Evolutionary conservation across 257 asterid species (phyloP).

Genomic region (Avicennia marina): DNA sequence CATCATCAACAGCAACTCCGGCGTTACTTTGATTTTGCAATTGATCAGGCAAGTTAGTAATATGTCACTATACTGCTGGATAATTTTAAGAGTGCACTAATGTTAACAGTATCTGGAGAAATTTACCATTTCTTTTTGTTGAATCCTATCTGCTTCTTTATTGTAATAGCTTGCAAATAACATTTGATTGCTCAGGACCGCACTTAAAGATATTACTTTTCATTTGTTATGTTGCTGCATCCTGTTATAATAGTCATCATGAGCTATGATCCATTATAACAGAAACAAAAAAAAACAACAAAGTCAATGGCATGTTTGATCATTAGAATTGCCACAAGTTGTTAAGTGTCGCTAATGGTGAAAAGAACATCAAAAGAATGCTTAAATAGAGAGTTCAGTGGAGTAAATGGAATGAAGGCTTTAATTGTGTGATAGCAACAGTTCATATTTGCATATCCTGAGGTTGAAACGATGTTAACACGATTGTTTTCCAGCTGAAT

Average conservation of each 20-base stretch:
- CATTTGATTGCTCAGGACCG: slow-evolving; percentile 9
- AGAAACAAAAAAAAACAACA: background rate
- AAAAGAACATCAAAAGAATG: background rate
- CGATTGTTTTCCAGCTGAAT: background rate
- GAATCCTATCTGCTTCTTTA: slow-evolving; percentile 11
- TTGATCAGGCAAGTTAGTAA: slow-evolving; percentile 69
- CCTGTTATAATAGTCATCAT: background rate
- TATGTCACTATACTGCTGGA: slow-evolving; percentile 2
- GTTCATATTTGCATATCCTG: no score
- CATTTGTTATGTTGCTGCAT: background rate
- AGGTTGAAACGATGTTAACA: background rate
- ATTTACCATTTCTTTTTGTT: no score
- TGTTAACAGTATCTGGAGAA: slow-evolving; percentile 5
- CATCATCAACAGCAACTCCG: slow-evolving; percentile 41
- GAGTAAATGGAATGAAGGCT: background rate
- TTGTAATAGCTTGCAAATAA: background rate
- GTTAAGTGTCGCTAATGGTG: background rate
- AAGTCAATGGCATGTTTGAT: slow-evolving; percentile 5
- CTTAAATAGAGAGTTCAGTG: no score
- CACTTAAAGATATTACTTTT: background rate
- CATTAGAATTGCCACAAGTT: background rate
- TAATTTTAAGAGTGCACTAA: slow-evolving; percentile 4
- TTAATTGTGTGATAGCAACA: no score
- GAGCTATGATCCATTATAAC: slow-evolving; percentile 2
- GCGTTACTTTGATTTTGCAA: slow-evolving; percentile 51